Conservation (phyloP, 305 asterid genomes). For the Stenogyne calaminthoides region DNA sequence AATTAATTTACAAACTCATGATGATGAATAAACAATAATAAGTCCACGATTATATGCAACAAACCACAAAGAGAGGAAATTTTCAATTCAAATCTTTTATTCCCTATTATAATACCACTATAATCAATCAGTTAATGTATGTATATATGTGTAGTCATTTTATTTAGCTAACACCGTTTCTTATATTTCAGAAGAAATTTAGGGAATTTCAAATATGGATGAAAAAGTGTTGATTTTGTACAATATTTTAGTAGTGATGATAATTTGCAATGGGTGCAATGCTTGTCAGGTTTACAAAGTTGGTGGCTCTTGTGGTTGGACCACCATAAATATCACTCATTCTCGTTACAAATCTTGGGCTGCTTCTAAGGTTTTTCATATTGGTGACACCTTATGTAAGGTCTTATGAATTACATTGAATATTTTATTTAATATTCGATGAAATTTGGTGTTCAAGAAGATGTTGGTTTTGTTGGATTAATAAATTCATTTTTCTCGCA, state of each 20-base stretch:
- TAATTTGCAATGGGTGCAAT: neutral
- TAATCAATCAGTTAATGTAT: neutral
- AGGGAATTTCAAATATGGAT: slow-evolving; percentile 12
- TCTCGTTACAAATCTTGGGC: slow-evolving; percentile 58
- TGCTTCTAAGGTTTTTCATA: slow-evolving; percentile 41
- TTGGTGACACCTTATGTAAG: slow-evolving; percentile 60
- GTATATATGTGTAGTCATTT: neutral
- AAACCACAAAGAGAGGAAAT: neutral
- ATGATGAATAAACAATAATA: neutral
- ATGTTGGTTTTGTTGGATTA: neutral
- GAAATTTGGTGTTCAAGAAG: neutral
- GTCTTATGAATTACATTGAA: no score
- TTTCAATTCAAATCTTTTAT: neutral
- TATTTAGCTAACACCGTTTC: neutral
- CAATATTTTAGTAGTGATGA: neutral
- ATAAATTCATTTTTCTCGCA: no score
- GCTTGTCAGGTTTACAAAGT: slow-evolving; percentile 43
- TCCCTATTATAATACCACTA: neutral
- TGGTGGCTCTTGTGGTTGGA: slow-evolving; percentile 63
- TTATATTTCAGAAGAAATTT: neutral
- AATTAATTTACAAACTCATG: neutral
- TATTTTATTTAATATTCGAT: neutral
- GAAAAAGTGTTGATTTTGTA: slow-evolving; percentile 12
- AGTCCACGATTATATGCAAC: neutral
- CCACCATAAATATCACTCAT: slow-evolving; percentile 17